Evolutionary conservation across 2,329 filamentous ascomycete species (phyloP), one percentile per base, ranked within the genome.

Genomic region (Plenodomus biglobosus): DNA sequence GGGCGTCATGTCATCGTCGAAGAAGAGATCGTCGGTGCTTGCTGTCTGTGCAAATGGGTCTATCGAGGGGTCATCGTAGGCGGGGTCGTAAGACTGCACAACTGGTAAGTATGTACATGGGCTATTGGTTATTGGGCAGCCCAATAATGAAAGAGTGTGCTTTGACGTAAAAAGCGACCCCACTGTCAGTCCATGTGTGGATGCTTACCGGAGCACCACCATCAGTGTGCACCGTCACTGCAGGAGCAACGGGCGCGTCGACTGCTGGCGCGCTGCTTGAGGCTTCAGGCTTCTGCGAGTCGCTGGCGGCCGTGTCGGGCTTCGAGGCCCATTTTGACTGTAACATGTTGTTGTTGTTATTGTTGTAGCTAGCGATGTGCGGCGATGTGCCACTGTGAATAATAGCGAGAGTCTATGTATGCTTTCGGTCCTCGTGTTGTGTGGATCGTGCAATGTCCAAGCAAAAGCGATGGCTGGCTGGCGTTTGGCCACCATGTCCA

Each of bases 1-100:
- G 10, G 76, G 76, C 7, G 70, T 77, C 53, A 78, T 77, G 58
- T 78, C 77, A 46, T 79, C 76, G 58, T 76, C 76, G 63, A 78
- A 78, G 42, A 79, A 78, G 3, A 79, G 68, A 52, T 79, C 76
- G 50, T 79, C 77, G 36, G 75, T 74, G 34, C 74, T 71, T n/a
- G 76, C 75, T 1, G 77, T 76, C 48, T 78, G 76, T 58, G 77
- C 76, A 40, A 77, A 76, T 20, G 77, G 73, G 45, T 78, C 76
- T 13, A 70, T 57, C 10, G 59, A 57, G n/a, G 62, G 48, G 50
- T 68, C 63, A 50, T 54, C 42, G 42, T 65, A 69, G 20, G 55
- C 48, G 48, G 64, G 58, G 40, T 68, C 66, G 45, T 67, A 66
- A 10, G 27, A 32, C 27, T 32, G 27, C 2, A 64, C 48, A 46